A percentile compares a stretch with the other conserved stretches of the same genome.
Evolutionary conservation across 768 basidiomycete species (phyloP).

Genomic region (Tylopilus rubrobrunneus): DNA sequence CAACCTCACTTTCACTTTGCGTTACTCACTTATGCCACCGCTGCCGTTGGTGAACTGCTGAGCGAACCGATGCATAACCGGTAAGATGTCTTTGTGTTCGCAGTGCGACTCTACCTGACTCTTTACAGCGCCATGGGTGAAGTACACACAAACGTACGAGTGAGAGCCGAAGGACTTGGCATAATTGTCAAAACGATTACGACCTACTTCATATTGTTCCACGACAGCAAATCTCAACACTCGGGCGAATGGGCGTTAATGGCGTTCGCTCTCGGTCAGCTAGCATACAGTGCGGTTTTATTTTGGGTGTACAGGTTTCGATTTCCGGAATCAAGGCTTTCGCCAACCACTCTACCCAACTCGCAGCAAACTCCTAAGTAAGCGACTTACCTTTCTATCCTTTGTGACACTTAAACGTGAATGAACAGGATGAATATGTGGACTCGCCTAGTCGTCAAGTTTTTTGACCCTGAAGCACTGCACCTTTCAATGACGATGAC

Average conservation of each 20-base stretch:
- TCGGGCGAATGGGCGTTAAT: constrained; percentile 55
- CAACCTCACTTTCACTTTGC: constrained; percentile 67
- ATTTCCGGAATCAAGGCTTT: constrained; percentile 35
- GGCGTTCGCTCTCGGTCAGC: constrained; percentile 85
- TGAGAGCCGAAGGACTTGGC: constrained; percentile 82
- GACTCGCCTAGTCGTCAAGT: constrained; percentile 15
- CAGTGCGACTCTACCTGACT: constrained; percentile 16
- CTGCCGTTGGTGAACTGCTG: constrained; percentile 73
- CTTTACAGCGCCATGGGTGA: constrained; percentile 60
- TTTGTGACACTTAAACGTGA: not conserved
- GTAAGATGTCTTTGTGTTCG: constrained; percentile 35
- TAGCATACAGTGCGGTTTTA: constrained; percentile 62
- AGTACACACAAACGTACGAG: constrained; percentile 64
- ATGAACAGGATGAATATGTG: constrained; percentile 3
- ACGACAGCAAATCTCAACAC: constrained; percentile 35
- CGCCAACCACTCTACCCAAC: constrained; percentile 28
- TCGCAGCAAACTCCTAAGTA: constrained; percentile 16
- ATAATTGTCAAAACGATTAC: constrained; percentile 69
- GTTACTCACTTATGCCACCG: constrained; percentile 64
- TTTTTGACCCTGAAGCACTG: constrained; percentile 47
- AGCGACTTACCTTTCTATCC: constrained; percentile 2
- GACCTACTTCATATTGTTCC: constrained; percentile 65
- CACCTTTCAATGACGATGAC: constrained; percentile 80
- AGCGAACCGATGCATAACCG: constrained; percentile 81
- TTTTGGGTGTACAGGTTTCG: constrained; percentile 51